Base-by-base conservation (phyloP, 164 flowering plant species). In the Magnolia officinalis region DNA sequence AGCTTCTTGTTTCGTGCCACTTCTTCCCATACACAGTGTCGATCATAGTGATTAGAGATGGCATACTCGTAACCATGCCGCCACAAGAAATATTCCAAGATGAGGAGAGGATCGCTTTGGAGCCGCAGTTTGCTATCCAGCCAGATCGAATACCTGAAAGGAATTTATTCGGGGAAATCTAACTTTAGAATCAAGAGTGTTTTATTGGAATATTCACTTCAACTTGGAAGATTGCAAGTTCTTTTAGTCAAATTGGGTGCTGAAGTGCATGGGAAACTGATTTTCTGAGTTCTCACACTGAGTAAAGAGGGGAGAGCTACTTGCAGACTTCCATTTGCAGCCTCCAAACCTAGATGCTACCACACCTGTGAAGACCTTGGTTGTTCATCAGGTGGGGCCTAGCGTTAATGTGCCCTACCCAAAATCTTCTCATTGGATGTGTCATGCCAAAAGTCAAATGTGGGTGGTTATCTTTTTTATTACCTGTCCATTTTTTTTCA, bases 11-110 rank as follows among this genome's bases (percentile, higher is more conserved):
- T 96, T 78, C 88, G 98, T 45, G 86, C 89, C 63, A 94, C 99
- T 79, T 96, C 99, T 80, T 94, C 97, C 98, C 98, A 94, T n/a
- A 96, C 82, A 81, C 98, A 94, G 80, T 94, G 98, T 29, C 98
- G 88, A 77, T 94, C 97, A 75, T 96, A 96, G 86, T 96, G 99
- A 83, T 92, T 96, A 26, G 98, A 94, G 58, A 96, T 94, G 76
- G 98, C 97, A 83, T 89, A 94, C 71, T 94, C 97, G 63, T 87
- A 72, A 75, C 95, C 94, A 84, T 89, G 91, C 31, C 98, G 82
- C 97, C 97, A 96, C 61, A 96, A 77, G 81, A 96, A 92, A 80
- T 92, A 90, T 66, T 96, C 99, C 85, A 96, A 83, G 67, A 96
- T 87, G 74, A 89, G 89, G 63, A 90, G 82, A 72, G 99, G 99